Conservation (phyloP, 2,329 filamentous ascomycete species). For the Fusarium sp. region DNA sequence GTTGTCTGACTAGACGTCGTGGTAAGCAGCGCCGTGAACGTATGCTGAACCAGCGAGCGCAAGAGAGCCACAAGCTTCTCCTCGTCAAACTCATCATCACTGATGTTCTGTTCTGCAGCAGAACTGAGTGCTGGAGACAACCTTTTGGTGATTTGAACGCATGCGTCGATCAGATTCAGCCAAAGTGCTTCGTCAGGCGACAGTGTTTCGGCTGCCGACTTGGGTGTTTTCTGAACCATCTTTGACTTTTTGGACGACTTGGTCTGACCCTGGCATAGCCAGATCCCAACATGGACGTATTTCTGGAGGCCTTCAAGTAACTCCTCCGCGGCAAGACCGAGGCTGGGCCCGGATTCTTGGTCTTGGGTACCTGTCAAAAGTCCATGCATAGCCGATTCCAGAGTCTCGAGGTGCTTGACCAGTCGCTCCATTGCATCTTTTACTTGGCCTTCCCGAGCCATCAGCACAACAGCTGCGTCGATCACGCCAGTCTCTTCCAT, state of each 20-base stretch:
- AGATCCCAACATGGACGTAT: slow-evolving; percentile 92
- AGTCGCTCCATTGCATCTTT: slow-evolving; percentile 86
- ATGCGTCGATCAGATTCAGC: slow-evolving; percentile 69
- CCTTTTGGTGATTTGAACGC: slow-evolving; percentile 71
- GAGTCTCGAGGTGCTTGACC: slow-evolving; percentile 79
- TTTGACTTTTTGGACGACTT: slow-evolving; percentile 63
- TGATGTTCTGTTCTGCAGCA: slow-evolving; percentile 44
- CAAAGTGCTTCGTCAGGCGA: slow-evolving; percentile 67
- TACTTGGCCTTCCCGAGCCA: slow-evolving; percentile 88
- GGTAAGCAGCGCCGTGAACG: slow-evolving; percentile 86
- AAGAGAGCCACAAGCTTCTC: slow-evolving; percentile 74
- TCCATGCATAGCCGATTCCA: slow-evolving; percentile 82
- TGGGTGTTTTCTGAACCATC: slow-evolving; percentile 63
- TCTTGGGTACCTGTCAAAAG: slow-evolving; percentile 72
- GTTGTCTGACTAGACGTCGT: slow-evolving; percentile 70
- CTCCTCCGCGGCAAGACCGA: slow-evolving; percentile 76
- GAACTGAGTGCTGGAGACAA: slow-evolving; percentile 66
- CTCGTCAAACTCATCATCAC: slow-evolving; percentile 58
- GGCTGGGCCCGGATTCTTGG: slow-evolving; percentile 60
- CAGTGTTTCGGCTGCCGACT: slow-evolving; percentile 56
- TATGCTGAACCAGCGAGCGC: slow-evolving; percentile 85
- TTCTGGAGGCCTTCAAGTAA: slow-evolving; percentile 84
- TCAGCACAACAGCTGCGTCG: slow-evolving; percentile 90
- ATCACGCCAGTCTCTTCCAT: slow-evolving; percentile 92
- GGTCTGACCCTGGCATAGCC: slow-evolving; percentile 90